Evolutionary conservation across 805 yeast species (phyloP), one percentile per base, ranked within the genome.

Genomic region (Saccharomycopsis sp.): DNA sequence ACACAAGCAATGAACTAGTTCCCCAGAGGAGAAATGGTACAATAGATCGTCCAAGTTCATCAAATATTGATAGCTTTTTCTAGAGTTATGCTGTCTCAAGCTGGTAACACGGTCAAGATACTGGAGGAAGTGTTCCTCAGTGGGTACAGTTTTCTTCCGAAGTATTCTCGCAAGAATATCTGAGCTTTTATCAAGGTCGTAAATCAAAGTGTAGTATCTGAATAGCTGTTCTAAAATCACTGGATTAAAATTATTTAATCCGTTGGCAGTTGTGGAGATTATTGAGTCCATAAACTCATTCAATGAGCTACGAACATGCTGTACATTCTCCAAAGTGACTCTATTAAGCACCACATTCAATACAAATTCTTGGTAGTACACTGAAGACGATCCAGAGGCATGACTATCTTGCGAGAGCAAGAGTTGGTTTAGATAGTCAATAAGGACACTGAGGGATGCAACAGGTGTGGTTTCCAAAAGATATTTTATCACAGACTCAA

Each of bases 21-120:
- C 12, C 12, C 49, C 49, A 17, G 49, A 44, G 8, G 22, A 44
- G 22, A 17, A 44, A 19, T 44, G 12, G 49, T 44, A 17, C 12
- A 44, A 19, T 44, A 44, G 12, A 44, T 12, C 22, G 12, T 44
- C 49, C 22, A 44, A 44, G 12, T 44, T 44, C 7, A 44, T 5
- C 49, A 44, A 44, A 44, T 44, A 44, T 44, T 44, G 19, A 44
- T 44, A 44, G 22, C 49, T 44, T 44, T 44, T 44, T 44, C 22
- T 44, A 44, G 49, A n/a, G 22, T 44, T 44, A 44, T 44, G 20
- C 19, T 19, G 12, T 44, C 49, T 44, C 20, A 44, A 17, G 19
- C 22, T 19, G 12, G 22, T 44, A 8, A 19, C 49, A n/a, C 22
- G 22, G 22, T 44, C 49, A 17, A 44, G 19, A 12, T 44, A 44